Percentiles rank a stretch among this genome's conserved stretches.
These are phyloP conservation scores for Nannochloris sp. DNA, from an alignment of 139 green algal genomes.

Conservation along the genomic window DNA sequence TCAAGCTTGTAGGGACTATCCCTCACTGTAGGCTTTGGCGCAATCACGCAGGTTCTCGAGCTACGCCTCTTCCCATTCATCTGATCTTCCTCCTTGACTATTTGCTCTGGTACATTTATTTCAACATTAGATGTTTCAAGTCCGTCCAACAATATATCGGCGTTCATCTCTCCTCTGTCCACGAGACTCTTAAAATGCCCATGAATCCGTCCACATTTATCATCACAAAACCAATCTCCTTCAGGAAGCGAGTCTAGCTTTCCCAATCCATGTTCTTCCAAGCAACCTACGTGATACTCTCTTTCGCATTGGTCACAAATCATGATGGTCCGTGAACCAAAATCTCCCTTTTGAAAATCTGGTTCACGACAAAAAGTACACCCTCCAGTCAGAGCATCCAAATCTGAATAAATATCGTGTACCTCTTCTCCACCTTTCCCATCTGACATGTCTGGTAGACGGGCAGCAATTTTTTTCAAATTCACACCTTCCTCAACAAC, in stretches of 20 bases:
- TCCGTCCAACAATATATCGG: not conserved
- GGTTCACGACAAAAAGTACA: slow-evolving; percentile 72
- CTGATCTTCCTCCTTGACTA: slow-evolving; percentile 31
- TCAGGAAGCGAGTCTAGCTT: slow-evolving; percentile 45
- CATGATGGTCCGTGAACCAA: slow-evolving; percentile 78
- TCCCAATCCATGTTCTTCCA: slow-evolving; percentile 33
- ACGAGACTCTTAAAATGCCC: slow-evolving; percentile 4
- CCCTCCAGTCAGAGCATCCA: slow-evolving; percentile 31
- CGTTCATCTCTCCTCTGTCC: not conserved
- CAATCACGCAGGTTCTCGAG: not conserved
- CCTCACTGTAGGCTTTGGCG: not conserved
- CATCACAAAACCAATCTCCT: slow-evolving; percentile 25
- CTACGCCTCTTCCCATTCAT: slow-evolving; percentile 5
- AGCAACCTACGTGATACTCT: slow-evolving; percentile 86
- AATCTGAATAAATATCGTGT: slow-evolving; percentile 1
- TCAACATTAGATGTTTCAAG: slow-evolving; percentile 2
- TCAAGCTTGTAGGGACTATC: not conserved
- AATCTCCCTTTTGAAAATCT: slow-evolving; percentile 63
- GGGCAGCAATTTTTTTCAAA: slow-evolving; percentile 32
- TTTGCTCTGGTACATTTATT: slow-evolving; percentile 24
- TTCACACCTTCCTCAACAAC: slow-evolving; percentile 42
- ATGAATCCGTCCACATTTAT: not conserved
- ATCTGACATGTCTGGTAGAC: slow-evolving; percentile 16
- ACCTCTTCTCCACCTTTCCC: slow-evolving; percentile 2
- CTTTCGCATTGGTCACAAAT: slow-evolving; percentile 93